These are phyloP conservation scores for Akanthomyces lecanii DNA, from an alignment of 2,329 filamentous ascomycete species.

Conservation along the genomic window DNA sequence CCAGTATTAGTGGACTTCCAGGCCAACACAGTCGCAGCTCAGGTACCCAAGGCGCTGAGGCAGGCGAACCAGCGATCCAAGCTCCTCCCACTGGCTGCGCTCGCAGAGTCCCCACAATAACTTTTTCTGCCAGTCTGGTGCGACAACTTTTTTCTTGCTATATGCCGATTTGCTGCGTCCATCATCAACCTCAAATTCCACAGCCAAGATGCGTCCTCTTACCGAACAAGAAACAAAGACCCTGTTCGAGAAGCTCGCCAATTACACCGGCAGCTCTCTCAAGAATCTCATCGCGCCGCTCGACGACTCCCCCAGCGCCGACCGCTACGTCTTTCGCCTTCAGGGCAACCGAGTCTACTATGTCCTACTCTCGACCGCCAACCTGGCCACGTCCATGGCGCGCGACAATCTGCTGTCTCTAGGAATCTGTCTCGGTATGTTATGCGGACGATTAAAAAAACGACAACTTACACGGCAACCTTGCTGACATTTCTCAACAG, in stretches of 20 bases:
- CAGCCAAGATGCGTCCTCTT: conserved; percentile 66
- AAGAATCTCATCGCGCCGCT: conserved; percentile 78
- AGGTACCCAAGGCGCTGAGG: conserved; percentile 1
- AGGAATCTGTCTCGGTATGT: conserved; percentile 72
- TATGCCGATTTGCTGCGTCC: neutral
- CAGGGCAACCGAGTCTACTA: conserved; percentile 87
- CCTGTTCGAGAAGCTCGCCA: conserved; percentile 87
- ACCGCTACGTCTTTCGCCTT: conserved; percentile 82
- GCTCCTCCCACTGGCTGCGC: neutral
- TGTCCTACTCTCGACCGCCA: conserved; percentile 81
- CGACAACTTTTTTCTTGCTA: conserved; percentile 6
- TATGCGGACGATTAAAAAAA: neutral
- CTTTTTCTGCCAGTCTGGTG: conserved; percentile 3
- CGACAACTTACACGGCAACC: conserved; percentile 15
- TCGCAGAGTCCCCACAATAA: neutral
- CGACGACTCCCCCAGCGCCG: conserved; percentile 61
- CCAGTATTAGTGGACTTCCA: neutral
- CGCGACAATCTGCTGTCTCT: conserved; percentile 78
- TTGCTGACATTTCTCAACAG: conserved; percentile 33
- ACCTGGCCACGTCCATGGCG: conserved; percentile 81
- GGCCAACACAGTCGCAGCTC: neutral
- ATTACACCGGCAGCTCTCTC: conserved; percentile 83
- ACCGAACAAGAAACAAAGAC: conserved; percentile 76
- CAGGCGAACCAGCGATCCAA: neutral
- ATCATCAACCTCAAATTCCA: neutral